A percentile compares a stretch with the other conserved stretches of the same genome.
Evolutionary conservation across 306 rosid genomes (phyloP).

Genomic region (Quillaja saponaria): DNA sequence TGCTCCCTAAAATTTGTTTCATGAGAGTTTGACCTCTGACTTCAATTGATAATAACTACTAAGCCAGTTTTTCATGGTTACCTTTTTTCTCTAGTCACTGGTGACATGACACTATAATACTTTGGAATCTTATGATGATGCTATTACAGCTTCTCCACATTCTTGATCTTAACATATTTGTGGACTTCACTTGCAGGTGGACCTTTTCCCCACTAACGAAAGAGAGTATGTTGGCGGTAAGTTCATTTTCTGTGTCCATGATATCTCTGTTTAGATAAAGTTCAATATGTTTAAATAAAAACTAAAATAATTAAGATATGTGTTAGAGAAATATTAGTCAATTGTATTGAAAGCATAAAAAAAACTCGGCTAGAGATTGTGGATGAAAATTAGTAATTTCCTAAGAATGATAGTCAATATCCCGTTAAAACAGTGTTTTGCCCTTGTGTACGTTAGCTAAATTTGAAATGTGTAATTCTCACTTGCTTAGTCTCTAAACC

Average conservation of each 20-base stretch:
- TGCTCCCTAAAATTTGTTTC: neutral
- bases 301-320: too few species aligned
- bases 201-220: conserved; percentile 71
- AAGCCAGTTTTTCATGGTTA: neutral
- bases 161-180: neutral
- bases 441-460: too few species aligned
- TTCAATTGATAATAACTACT: neutral
- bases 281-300: too few species aligned
- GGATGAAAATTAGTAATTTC: too few species aligned
- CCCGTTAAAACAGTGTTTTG: too few species aligned
- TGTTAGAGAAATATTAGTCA: too few species aligned
- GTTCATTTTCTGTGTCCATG: conserved; percentile 26
- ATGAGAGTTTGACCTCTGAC: neutral
- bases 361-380: too few species aligned
- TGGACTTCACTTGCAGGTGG: conserved; percentile 65
- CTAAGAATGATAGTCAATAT: too few species aligned
- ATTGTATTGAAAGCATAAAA: too few species aligned
- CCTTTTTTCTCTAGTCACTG: neutral
- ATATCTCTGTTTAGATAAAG: conserved; percentile 1
- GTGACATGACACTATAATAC: neutral
- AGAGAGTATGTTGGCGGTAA: conserved; percentile 74
- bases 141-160: neutral
- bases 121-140: conserved; percentile 7
- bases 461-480: too few species aligned
- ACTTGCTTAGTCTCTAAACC: too few species aligned